Percentiles rank a stretch among this genome's conserved stretches.
These are phyloP conservation scores for Fusarium sp. DNA, from an alignment of 2,329 filamentous ascomycete species.

Conservation along the genomic window DNA sequence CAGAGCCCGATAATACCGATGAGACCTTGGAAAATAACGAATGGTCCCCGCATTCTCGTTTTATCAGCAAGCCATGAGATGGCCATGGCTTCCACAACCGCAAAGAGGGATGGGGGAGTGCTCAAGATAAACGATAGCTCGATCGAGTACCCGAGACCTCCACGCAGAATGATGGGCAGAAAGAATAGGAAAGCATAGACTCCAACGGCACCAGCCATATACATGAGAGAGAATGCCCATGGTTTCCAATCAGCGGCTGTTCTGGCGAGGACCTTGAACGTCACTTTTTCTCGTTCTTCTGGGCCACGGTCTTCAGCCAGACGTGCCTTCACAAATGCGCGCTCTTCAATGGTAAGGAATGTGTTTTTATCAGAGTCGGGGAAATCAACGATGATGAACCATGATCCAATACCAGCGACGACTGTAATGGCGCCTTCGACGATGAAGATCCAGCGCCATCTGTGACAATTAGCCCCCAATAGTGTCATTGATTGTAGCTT, in stretches of 20 bases:
- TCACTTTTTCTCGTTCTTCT: conserved; percentile 27
- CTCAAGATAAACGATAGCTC: conserved; percentile 29
- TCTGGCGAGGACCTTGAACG: neutral
- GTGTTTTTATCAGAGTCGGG: conserved; percentile 31
- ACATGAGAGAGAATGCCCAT: conserved; percentile 35
- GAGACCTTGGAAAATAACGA: conserved; percentile 35
- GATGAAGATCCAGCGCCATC: conserved; percentile 42
- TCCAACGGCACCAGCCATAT: conserved; percentile 35
- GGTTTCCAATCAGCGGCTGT: conserved; percentile 36
- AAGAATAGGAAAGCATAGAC: conserved; percentile 33
- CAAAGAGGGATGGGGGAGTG: conserved; percentile 16
- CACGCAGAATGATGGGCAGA: conserved; percentile 15
- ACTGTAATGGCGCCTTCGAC: conserved; percentile 33
- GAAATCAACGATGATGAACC: conserved; percentile 42
- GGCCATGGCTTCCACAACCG: conserved; percentile 25
- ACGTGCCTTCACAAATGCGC: conserved; percentile 22
- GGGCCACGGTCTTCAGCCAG: conserved; percentile 20
- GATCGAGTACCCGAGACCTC: conserved; percentile 28
- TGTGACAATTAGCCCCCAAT: neutral
- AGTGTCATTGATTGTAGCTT: fast-evolving
- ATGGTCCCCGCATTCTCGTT: conserved; percentile 16
- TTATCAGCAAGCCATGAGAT: conserved; percentile 37
- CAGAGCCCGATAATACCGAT: conserved; percentile 29
- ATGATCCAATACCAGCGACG: conserved; percentile 26
- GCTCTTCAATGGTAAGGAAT: conserved; percentile 27